phyloP scores from a whole-genome alignment of 345 rosid species.

The Microcos paniculata region DNA sequence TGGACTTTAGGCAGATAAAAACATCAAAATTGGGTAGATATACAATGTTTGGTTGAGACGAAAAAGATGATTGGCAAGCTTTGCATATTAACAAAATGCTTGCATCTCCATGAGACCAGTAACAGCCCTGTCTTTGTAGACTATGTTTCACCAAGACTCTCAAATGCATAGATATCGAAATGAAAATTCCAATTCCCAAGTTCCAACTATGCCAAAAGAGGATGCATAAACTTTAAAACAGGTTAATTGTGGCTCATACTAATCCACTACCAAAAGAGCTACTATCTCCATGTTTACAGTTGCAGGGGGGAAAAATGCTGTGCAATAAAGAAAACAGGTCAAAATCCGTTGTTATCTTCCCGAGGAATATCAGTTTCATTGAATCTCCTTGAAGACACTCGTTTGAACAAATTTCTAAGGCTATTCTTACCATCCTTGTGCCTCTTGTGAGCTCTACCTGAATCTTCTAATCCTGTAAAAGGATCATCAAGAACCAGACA shows the following conservation, averaged over 20 bases:
- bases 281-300: neutral
- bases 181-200: neutral
- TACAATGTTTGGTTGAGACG: neutral
- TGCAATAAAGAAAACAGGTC: neutral
- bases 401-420: conserved; percentile 60
- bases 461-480: conserved; percentile 17
- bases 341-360: conserved; percentile 13
- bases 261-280: neutral
- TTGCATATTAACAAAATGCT: neutral
- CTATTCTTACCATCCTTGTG: conserved; percentile 55
- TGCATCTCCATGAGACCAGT: neutral
- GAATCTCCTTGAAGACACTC: conserved; percentile 52
- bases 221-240: neutral
- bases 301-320: neutral
- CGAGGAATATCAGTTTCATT: conserved; percentile 23
- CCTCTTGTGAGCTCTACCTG: conserved; percentile 15
- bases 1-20: neutral
- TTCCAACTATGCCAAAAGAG: neutral
- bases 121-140: neutral
- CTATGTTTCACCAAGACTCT: neutral
- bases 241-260: neutral
- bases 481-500: conserved; percentile 45
- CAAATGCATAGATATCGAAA: neutral
- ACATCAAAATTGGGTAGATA: neutral
- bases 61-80: neutral